Evolutionary conservation across 2,329 filamentous ascomycete genomes (phyloP).

Genomic region (Sporothrix sp.): DNA sequence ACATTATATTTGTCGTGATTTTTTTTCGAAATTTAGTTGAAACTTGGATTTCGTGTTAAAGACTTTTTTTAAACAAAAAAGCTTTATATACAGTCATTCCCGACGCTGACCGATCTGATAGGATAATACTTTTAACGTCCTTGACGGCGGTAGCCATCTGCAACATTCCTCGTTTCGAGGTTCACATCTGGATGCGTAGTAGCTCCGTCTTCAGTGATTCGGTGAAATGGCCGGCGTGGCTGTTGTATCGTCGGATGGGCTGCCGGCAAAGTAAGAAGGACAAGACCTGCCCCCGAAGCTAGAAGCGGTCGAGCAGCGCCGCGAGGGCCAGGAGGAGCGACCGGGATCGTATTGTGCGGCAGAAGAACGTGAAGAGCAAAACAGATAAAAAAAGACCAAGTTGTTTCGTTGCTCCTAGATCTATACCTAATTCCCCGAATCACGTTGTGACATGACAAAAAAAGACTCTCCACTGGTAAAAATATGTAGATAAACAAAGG

Average conservation of each 20-base stretch:
- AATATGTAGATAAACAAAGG: background rate
- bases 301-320: too few relatives aligned
- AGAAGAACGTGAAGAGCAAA: background rate
- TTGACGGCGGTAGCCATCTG: too few relatives aligned
- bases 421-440: constrained; percentile 6
- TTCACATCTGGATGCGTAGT: background rate
- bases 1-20: too few relatives aligned
- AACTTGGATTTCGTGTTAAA: too few relatives aligned
- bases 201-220: background rate
- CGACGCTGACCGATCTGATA: too few relatives aligned
- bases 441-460: background rate
- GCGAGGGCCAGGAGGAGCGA: background rate
- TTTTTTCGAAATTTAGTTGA: too few relatives aligned
- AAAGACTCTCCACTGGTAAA: background rate
- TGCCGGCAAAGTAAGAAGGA: background rate
- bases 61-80: too few relatives aligned
- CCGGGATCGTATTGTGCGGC: too few relatives aligned
- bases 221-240: background rate
- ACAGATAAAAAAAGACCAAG: background rate
- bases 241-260: background rate
- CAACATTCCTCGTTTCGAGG: background rate
- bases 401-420: constrained; percentile 12
- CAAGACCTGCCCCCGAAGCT: too few relatives aligned
- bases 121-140: too few relatives aligned
- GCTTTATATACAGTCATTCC: too few relatives aligned